Base-by-base conservation (phyloP, 257 asterid genomes). In the Salvia splendens region DNA sequence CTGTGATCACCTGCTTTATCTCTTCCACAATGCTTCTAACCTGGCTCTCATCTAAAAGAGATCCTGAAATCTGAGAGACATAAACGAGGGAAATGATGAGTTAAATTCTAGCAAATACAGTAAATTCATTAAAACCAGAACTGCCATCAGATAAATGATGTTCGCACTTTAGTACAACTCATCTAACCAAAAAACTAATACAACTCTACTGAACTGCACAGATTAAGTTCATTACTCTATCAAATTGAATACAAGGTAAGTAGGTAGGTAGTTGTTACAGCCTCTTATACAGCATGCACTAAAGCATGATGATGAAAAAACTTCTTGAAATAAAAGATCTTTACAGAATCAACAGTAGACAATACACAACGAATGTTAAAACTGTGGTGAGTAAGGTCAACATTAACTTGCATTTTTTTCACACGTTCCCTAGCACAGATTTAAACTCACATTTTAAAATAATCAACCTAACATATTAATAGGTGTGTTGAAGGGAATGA, bases 1-100 rank as follows among this genome's bases (percentile, higher is more conserved):
- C 97, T 2, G 97, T 88, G 54, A 91, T 85, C 60, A 87, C 99
- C 78, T 68, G 91, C 72, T 94, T 94, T 53, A 94, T 78, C 80
- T 94, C 99, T 50, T 87, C 99, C 75, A 91, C 99, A 42, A 94
- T 79, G 80, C 95, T 91, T 78, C 86, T 86, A 42, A 94, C 99
- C 81, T 91, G 99, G 42, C 61, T 80, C 86, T 94, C 99, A 79
- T 91, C 96, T 64, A 94, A 81, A 78, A 91, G 91, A 15, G 78
- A 70, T 64, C 99, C 99, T 57, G 95, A 87, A 65, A 94, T 80
- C 99, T 94, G 87, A 68, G 70, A 79, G 47, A 36, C 61, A 73
- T 48, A 62, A 55, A 54, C 10, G 3, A 32, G 17, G 58, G 49
- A 57, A 51, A 60, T 56, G 11, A 30, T 56, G 45, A 76, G 42